phyloP scores from a whole-genome alignment of 2,329 filamentous ascomycete genomes.

The Xylaria sp. region DNA sequence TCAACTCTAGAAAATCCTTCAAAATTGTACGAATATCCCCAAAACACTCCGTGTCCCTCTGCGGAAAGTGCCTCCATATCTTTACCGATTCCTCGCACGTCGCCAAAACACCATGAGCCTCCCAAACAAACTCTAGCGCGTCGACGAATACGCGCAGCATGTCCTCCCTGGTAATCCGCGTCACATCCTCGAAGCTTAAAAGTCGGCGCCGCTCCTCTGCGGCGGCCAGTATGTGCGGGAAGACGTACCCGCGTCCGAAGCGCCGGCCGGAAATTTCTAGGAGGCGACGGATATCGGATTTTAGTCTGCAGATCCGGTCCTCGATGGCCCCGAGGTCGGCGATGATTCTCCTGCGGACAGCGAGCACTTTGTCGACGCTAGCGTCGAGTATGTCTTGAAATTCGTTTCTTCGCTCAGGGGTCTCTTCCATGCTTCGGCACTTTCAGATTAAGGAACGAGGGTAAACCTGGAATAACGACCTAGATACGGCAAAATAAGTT shows the following conservation, averaged over 20 bases:
- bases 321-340: not conserved
- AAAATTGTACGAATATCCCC: not conserved
- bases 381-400: not conserved
- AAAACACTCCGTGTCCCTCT: not conserved
- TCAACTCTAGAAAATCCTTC: not conserved
- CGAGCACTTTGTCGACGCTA: not conserved
- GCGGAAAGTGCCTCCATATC: not conserved
- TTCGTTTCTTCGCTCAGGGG: not conserved
- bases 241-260: not conserved
- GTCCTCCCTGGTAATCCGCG: not conserved
- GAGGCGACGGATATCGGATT: not conserved
- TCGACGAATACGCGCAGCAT: not conserved
- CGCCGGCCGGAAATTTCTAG: not conserved
- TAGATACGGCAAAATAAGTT: too few relatives aligned
- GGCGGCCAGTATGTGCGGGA: not conserved
- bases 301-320: not conserved
- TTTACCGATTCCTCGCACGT: not conserved
- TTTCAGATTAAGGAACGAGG: not conserved
- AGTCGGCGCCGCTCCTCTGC: not conserved
- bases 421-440: not conserved
- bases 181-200: not conserved
- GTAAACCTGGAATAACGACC: too few relatives aligned
- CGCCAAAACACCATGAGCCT: not conserved
- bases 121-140: not conserved
- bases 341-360: not conserved